Base-by-base conservation (phyloP, 768 basidiomycete species). In the Collybia sordida region DNA sequence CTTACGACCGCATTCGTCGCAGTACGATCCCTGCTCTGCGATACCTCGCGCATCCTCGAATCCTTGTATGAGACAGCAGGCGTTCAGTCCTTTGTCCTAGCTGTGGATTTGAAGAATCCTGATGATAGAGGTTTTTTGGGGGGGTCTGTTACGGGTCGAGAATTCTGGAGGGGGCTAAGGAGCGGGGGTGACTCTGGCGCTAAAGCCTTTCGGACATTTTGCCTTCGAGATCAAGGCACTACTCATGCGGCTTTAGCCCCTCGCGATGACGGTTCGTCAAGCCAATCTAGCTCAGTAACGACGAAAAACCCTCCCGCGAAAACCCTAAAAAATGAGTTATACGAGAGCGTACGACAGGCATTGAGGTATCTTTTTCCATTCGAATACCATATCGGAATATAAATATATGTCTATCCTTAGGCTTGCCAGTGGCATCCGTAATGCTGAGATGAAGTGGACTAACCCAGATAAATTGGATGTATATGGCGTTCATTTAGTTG, bases 361-460 rank as follows among this genome's bases (percentile, higher is more conserved):
- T 65, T 86, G 47, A 76, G 83, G 84, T 85, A 45, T 25, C 35
- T 42, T 22, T 53, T 9, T 14, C 27, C 39, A 25, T 46, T 44
- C 6, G 41, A 44, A 42, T 54, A 50, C 45, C 35, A 14, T 18
- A 11, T 36, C 14, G 6, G 23, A n/a, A 23, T 37, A 22, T 41
- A 24, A 41, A 39, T 31, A 31, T 45, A 44, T 11, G 47, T 39
- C 19, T 9, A 21, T 17, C 25, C 21, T 11, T 50, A 86, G 85
- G 62, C 59, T 72, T 3, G 74, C 72, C 6, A 82, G 81, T 54
- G 83, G 84, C 6, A 64, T 81, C 17, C 81, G 80, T 9, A 81
- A 73, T 47, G 85, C 86, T 18, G 86, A 88, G 57, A 88, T 88
- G 86, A 86, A 82, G 62, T 88, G 86, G 86, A 81, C 82, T 7